Evolutionary conservation across 192 early-diverging fungal genomes (phyloP).

Genomic region (Chytriomyces sp.): DNA sequence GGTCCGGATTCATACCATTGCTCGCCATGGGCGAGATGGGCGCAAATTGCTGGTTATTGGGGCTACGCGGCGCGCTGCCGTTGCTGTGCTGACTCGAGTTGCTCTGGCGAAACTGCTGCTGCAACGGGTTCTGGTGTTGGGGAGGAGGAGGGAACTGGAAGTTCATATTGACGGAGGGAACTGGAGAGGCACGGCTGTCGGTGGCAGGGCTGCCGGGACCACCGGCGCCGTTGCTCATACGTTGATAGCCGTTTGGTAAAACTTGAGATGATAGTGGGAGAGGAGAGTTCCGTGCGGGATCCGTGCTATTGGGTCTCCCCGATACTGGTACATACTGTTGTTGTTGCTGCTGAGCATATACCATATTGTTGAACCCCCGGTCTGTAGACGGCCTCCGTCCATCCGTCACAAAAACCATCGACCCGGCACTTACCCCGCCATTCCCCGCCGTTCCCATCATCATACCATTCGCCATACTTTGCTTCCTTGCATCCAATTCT

Average conservation of each 20-base stretch:
- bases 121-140: background rate
- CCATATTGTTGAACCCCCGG: background rate
- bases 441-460: background rate
- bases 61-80: too few relatives aligned
- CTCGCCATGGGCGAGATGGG: background rate
- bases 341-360: background rate
- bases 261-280: background rate
- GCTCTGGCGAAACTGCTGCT: too few relatives aligned
- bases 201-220: background rate
- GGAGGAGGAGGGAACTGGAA: background rate
- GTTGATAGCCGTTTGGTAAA: background rate
- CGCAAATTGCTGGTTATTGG: background rate
- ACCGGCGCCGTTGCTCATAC: background rate
- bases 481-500: background rate
- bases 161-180: background rate
- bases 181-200: background rate
- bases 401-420: background rate
- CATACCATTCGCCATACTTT: background rate
- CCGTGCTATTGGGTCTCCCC: too few relatives aligned
- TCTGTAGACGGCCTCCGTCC: background rate
- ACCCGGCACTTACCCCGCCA: background rate
- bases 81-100: too few relatives aligned
- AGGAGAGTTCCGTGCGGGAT: background rate
- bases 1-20: background rate
- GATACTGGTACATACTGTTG: background rate